Evolutionary conservation across 2,329 filamentous ascomycete species (phyloP).

Genomic region (Ceratocystis alfenasii): DNA sequence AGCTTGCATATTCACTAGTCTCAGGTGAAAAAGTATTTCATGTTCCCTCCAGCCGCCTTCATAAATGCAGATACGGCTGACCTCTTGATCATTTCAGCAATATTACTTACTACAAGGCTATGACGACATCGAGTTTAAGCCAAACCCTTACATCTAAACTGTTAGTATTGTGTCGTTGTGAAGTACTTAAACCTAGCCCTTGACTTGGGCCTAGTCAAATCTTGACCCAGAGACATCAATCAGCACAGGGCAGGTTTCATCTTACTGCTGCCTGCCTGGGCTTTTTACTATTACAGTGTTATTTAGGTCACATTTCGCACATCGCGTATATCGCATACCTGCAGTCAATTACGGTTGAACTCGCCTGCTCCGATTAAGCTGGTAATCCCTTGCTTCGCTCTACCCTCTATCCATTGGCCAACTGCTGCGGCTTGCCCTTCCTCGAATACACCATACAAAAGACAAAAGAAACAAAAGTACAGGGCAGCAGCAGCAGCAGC

Average conservation of each 20-base stretch:
- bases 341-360: neutral
- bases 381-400: neutral
- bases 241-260: neutral
- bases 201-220: neutral
- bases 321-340: neutral
- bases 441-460: conserved; percentile 22
- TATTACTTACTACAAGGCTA: neutral
- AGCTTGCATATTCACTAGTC: neutral
- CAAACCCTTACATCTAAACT: neutral
- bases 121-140: neutral
- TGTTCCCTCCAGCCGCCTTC: neutral
- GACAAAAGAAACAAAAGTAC: conserved; percentile 9
- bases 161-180: too few species aligned
- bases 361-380: neutral
- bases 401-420: neutral
- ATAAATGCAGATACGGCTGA: neutral
- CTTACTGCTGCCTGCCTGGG: neutral
- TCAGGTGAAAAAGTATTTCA: neutral
- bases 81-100: neutral
- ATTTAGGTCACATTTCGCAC: neutral
- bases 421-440: neutral
- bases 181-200: too few species aligned
- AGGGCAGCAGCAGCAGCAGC: conserved; percentile 13
- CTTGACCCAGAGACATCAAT: neutral
- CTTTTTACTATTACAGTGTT: neutral